phyloP scores from a whole-genome alignment of 345 rosid genomes.

The Bruguiera parviflora region DNA sequence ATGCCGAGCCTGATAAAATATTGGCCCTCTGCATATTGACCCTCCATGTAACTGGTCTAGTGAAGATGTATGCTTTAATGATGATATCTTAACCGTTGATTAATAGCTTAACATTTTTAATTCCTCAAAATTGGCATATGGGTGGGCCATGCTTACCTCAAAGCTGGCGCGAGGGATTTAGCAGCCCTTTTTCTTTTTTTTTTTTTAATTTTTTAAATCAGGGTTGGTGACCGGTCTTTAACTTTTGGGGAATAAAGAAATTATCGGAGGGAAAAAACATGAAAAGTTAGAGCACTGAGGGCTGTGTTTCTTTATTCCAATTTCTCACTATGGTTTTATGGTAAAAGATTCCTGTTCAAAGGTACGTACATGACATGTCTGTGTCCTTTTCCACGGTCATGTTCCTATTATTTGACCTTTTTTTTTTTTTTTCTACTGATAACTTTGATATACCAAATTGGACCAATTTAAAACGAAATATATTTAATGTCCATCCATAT shows the following conservation, averaged over 20 bases:
- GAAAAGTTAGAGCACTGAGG: constrained; percentile 28
- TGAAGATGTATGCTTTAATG: neutral
- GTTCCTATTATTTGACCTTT: neutral
- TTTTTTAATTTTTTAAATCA: too few relatives aligned
- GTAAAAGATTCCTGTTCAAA: constrained; percentile 37
- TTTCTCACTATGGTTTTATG: neutral
- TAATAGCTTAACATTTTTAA: neutral
- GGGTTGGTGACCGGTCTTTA: constrained; percentile 13
- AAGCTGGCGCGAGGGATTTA: neutral
- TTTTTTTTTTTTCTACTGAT: too few relatives aligned
- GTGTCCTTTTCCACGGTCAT: neutral
- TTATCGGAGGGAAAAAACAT: constrained; percentile 1
- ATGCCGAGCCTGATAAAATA: neutral
- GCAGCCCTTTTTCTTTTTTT: too few relatives aligned
- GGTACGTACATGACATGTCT: neutral
- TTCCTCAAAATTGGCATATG: neutral
- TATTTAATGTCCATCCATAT: too few relatives aligned
- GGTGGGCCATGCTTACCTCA: constrained; percentile 2
- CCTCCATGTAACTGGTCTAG: neutral
- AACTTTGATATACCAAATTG: too few relatives aligned
- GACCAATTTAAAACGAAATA: too few relatives aligned
- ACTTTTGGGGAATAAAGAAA: constrained; percentile 11
- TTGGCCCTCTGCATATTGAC: constrained; percentile 19
- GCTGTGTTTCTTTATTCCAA: constrained; percentile 15
- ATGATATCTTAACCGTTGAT: constrained; percentile 1